Evolutionary conservation across 768 basidiomycete genomes (phyloP).

Genomic region (Auriscalpium orientale): DNA sequence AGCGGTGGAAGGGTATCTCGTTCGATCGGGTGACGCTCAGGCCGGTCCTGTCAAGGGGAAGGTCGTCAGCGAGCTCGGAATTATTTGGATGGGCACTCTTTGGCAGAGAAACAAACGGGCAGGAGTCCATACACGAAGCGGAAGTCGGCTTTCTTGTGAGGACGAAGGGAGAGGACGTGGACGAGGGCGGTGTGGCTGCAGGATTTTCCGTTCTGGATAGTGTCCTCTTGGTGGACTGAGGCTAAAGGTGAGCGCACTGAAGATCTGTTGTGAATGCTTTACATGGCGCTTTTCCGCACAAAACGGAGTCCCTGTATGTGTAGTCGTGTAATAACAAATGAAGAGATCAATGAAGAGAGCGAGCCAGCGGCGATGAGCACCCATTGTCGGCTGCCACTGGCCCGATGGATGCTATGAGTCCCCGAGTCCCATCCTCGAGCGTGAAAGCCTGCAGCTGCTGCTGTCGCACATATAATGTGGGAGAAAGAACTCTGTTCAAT

Average conservation of each 20-base stretch:
- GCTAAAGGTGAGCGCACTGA: not conserved
- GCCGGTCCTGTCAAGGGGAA: conserved; percentile 48
- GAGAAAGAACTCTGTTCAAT: too few species aligned
- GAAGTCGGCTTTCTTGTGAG: conserved; percentile 79
- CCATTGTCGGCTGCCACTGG: too few species aligned
- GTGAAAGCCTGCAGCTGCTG: too few species aligned
- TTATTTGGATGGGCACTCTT: conserved; percentile 91
- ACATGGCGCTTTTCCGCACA: too few species aligned
- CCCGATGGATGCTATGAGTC: too few species aligned
- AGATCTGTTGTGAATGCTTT: too few species aligned
- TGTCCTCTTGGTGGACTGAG: conserved; percentile 30
- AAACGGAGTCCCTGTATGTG: too few species aligned
- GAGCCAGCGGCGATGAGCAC: too few species aligned
- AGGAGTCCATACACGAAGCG: conserved; percentile 42
- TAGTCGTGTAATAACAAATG: too few species aligned
- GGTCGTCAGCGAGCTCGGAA: conserved; percentile 84
- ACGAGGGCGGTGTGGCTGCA: conserved; percentile 79
- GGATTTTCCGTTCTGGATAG: conserved; percentile 42
- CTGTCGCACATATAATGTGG: too few species aligned
- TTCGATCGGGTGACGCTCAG: conserved; percentile 51
- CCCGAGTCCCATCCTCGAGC: too few species aligned
- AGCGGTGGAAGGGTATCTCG: conserved; percentile 61
- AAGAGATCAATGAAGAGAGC: too few species aligned
- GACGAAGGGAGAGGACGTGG: conserved; percentile 84
- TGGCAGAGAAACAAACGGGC: conserved; percentile 26